phyloP scores from a whole-genome alignment of 768 basidiomycete genomes.

The Lenzites betulinus region DNA sequence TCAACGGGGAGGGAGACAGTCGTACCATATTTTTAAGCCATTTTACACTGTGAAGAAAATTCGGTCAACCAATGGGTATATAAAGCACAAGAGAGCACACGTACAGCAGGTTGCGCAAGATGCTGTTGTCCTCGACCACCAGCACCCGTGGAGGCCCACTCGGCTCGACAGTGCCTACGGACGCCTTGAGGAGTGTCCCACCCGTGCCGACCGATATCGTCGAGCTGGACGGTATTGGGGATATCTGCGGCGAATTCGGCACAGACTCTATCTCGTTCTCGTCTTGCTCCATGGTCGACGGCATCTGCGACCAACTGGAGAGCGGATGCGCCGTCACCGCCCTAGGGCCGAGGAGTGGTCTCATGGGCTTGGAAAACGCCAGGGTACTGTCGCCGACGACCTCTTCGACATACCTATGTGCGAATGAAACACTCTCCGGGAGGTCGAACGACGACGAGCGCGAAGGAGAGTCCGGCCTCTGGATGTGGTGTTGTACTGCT shows the following conservation, averaged over 20 bases:
- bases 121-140: slow-evolving; percentile 88
- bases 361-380: slow-evolving; percentile 25
- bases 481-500: slow-evolving; percentile 2
- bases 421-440: slow-evolving; percentile 11
- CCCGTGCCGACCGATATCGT: slow-evolving; percentile 58
- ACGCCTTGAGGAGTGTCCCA: slow-evolving; percentile 71
- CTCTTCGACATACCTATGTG: slow-evolving; percentile 55
- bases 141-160: slow-evolving; percentile 63
- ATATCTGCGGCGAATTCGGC: slow-evolving; percentile 19
- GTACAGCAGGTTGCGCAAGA: slow-evolving; percentile 81
- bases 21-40: slow-evolving; percentile 65
- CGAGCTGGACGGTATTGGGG: slow-evolving; percentile 34
- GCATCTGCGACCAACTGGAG: slow-evolving; percentile 37
- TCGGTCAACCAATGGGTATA: slow-evolving; percentile 9
- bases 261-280: slow-evolving; percentile 30
- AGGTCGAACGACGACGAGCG: slow-evolving; percentile 9
- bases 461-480: slow-evolving; percentile 3
- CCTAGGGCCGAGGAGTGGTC: slow-evolving; percentile 59
- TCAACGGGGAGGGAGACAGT: neutral
- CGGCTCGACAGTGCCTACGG: slow-evolving; percentile 53
- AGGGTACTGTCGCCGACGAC: neutral
- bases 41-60: slow-evolving; percentile 43
- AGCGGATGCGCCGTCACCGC: slow-evolving; percentile 51
- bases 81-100: slow-evolving; percentile 33
- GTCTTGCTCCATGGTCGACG: slow-evolving; percentile 38